Evolutionary conservation across 805 yeast species (phyloP), one percentile per base, ranked within the genome.

Genomic region (Komagataella pseudopastoris): DNA sequence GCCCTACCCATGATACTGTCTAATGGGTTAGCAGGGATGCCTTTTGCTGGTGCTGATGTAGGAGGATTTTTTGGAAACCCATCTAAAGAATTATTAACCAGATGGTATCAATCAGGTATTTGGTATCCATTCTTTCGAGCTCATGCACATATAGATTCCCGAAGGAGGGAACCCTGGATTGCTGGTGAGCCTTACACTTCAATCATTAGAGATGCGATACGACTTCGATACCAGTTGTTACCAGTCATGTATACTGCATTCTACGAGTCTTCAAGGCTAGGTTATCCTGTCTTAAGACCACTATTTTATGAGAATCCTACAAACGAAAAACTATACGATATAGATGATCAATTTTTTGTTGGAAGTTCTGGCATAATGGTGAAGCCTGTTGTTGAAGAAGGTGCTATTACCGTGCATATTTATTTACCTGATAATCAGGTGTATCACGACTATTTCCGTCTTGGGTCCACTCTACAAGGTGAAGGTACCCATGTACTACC

Each of bases 41-140:
- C 96, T 30, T 91, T 90, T 68, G 76, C 85, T 6, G 99, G 99
- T 6, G 91, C 96, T 6, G 99, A 93, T 69, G 91, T 93, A 48
- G 98, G 96, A 39, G 99, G 99, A 0, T 93, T 93, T 62, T 90
- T 89, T 61, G 96, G 95, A 3, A 77, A 93, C 63, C 98, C 99
- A 0, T 70, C 81, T 0, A 73, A 77, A 43, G 98, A 93, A 60
- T 68, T 93, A 54, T 71, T 88, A 53, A 77, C 86, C 0, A 76
- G 99, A 60, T 93, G 99, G 99, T 91, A 90, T 63, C 99, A 93
- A 65, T 75, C 95, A 2, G 99, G 97, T 53, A 78, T 86, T 24
- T 91, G 95, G 84, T 90, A 91, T 66, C 99, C 99, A 43, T 93
- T 93, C 60, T 91, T 93, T 71, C 75, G 99, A 60, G 97, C 84